Evolutionary conservation across 2,329 filamentous ascomycete species (phyloP).

Genomic region (Hawksworthiomyces lignivorus): DNA sequence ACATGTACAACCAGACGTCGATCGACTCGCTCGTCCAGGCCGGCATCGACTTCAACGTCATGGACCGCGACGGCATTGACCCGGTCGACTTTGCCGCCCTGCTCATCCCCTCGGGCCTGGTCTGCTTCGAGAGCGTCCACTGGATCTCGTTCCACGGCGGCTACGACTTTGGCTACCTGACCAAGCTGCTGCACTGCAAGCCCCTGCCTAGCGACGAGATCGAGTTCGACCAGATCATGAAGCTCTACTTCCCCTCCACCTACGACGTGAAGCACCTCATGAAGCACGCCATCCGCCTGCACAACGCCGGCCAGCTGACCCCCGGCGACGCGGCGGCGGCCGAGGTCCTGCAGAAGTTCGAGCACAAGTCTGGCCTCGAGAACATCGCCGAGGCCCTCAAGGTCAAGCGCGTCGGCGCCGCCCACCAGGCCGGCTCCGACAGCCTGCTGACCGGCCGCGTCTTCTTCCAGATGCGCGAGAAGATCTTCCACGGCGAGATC

Average conservation of each 20-base stretch:
- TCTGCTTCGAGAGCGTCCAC: conserved; percentile 77
- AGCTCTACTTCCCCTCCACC: conserved; percentile 84
- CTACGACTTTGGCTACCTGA: conserved; percentile 96
- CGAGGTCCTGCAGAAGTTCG: conserved; percentile 75
- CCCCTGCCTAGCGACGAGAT: conserved; percentile 82
- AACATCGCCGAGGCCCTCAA: conserved; percentile 90
- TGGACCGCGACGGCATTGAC: conserved; percentile 85
- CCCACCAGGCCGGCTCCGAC: conserved; percentile 90
- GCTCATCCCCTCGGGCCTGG: conserved; percentile 84
- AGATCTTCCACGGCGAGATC: conserved; percentile 78
- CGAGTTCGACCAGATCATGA: conserved; percentile 82
- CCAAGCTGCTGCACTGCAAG: conserved; percentile 82
- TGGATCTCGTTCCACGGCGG: conserved; percentile 98
- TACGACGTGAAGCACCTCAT: conserved; percentile 98
- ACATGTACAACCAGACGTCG: conserved; percentile 96
- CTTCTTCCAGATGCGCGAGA: conserved; percentile 86
- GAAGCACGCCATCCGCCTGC: conserved; percentile 72
- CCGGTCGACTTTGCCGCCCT: conserved; percentile 81
- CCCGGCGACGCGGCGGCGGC: conserved; percentile 56
- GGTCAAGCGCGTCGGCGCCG: conserved; percentile 77
- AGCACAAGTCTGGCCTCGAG: conserved; percentile 85
- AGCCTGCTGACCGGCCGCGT: conserved; percentile 87
- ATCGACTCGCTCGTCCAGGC: conserved; percentile 85
- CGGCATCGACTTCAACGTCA: conserved; percentile 82
- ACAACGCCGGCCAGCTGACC: conserved; percentile 54